These are phyloP conservation scores for Mortierella sp. DNA, from an alignment of 371 early-diverging fungal species.

Conservation along the genomic window DNA sequence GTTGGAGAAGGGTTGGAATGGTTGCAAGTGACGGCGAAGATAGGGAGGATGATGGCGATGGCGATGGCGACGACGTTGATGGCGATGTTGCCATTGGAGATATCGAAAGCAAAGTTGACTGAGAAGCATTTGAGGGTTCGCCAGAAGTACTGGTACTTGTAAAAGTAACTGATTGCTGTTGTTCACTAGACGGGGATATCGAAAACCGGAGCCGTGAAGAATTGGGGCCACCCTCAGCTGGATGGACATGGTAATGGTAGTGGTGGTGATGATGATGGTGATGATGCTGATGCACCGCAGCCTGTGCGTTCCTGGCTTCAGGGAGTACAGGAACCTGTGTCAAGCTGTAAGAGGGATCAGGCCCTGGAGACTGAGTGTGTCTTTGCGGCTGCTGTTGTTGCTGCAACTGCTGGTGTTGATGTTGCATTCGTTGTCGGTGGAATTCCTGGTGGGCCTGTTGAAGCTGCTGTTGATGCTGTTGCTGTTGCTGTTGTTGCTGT, in stretches of 20 bases:
- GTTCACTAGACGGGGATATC: too few relatives aligned
- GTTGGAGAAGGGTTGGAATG: slow-evolving; percentile 4
- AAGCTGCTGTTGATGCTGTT: slow-evolving; percentile 26
- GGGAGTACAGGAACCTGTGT: too few relatives aligned
- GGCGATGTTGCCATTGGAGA: background rate
- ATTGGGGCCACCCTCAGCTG: background rate
- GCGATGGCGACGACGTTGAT: background rate
- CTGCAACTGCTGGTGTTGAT: slow-evolving; percentile 5
- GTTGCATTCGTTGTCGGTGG: slow-evolving; percentile 35
- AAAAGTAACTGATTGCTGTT: too few relatives aligned
- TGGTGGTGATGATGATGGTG: slow-evolving; percentile 41
- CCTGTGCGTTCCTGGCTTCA: background rate
- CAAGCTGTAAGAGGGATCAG: too few relatives aligned
- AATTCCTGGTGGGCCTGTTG: slow-evolving; percentile 40
- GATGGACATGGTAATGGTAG: slow-evolving; percentile 27
- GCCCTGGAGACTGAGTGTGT: background rate
- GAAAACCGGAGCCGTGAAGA: too few relatives aligned
- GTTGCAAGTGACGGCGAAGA: slow-evolving; percentile 3
- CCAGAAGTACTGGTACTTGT: too few relatives aligned
- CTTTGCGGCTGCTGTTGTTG: slow-evolving; percentile 28
- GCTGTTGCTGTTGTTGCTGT: slow-evolving; percentile 20
- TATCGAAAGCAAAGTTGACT: too few relatives aligned
- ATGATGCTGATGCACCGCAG: background rate
- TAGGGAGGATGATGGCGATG: background rate
- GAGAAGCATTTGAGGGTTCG: too few relatives aligned